Percentiles rank a stretch among this genome's conserved stretches.
Conservation (phyloP, 345 rosid genomes). For the Syzygium grande region DNA sequence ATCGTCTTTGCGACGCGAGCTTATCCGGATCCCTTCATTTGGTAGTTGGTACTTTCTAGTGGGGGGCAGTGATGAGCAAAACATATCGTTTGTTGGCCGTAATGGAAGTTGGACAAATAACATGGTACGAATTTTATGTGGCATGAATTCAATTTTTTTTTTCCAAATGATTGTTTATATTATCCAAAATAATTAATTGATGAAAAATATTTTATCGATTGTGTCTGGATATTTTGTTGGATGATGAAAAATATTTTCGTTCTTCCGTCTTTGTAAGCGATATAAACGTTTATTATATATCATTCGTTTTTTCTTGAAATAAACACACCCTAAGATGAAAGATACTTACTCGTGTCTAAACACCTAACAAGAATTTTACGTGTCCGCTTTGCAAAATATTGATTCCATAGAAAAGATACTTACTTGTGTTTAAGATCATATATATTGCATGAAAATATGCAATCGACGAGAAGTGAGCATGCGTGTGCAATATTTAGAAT, state of each 20-base stretch:
- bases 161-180: background rate
- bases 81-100: background rate
- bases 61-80: background rate
- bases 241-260: background rate
- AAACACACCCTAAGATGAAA: accelerated
- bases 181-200: accelerated
- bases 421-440: too few species aligned
- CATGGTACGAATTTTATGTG: background rate
- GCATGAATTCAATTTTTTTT: background rate
- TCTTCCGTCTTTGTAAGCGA: accelerated
- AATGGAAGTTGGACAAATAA: background rate
- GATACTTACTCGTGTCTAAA: too few species aligned
- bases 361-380: accelerated
- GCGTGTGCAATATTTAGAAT: background rate
- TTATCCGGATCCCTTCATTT: background rate
- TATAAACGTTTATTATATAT: background rate
- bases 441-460: background rate
- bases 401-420: too few species aligned
- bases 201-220: background rate
- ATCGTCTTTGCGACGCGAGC: background rate
- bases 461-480: background rate
- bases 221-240: background rate
- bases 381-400: background rate
- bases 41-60: background rate
- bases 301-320: accelerated